Base-by-base conservation (phyloP, 1,284 basidiomycete genomes). In the Leccinum fuscescens region DNA sequence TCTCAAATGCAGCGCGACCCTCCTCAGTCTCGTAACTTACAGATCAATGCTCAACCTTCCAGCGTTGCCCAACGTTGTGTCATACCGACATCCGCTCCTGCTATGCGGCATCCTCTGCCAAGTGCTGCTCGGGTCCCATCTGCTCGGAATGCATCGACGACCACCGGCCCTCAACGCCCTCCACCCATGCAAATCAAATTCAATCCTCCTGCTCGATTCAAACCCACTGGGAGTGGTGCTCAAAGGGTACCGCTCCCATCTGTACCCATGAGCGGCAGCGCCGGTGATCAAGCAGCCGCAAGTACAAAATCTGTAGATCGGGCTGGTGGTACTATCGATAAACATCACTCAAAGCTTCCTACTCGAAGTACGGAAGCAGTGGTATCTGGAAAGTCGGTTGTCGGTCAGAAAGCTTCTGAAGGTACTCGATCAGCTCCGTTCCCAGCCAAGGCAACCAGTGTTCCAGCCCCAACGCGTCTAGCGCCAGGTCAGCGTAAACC, bases 221-320 rank as follows among this genome's bases (percentile, higher is more conserved):
- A 66, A 59, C 39, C 54, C 27, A 53, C 63, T 2, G 63, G 70
- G n/a, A 60, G 59, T 58, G 74, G 78, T n/a, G 77, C 77, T 8
- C 67, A 76, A 60, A 69, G 78, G 56, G 65, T 77, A 49, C 72
- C 72, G 3, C 68, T 79, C 53, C 75, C 71, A 22, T 20, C 65
- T 17, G 59, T 46, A 14, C 57, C 66, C 5, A 48, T 44, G 35
- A 46, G 37, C n/a, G 62, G 35, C 5, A 50, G 56, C 8, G 8
- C 59, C 37, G 22, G 49, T 33, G 62, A 62, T 48, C 60, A 58
- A 59, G 52, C 9, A n/a, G 8, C 60, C 27, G 35, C 49, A 8
- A 42, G 44, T 50, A 29, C 29, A 22, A 50, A 37, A 24, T 57
- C 48, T 12, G 35, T 44, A 24, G 56, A 59, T 46, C 57, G 31